Evolutionary conservation across 495 filamentous ascomycete genomes (phyloP).

Genomic region (Penicillium angulare): DNA sequence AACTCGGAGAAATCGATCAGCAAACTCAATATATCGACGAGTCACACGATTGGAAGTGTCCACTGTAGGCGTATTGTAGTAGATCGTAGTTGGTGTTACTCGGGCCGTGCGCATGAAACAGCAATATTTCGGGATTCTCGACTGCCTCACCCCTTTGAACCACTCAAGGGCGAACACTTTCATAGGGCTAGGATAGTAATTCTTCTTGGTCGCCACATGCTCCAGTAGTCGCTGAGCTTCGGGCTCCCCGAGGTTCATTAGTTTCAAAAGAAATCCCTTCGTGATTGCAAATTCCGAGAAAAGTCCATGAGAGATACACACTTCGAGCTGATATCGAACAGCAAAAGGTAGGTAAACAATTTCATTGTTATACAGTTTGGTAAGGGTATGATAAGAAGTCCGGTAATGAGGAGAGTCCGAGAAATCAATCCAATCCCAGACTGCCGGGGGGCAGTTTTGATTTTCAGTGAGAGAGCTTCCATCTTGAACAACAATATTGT

Average conservation of each 20-base stretch:
- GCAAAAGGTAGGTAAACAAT: constrained; percentile 60
- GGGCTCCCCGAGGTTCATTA: constrained; percentile 49
- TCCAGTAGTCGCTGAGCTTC: constrained; percentile 59
- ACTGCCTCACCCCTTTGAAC: constrained; percentile 41
- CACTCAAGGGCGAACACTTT: constrained; percentile 60
- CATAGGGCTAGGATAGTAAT: constrained; percentile 68
- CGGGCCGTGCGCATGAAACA: constrained; percentile 70
- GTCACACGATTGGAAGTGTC: constrained; percentile 89
- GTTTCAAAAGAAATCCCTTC: constrained; percentile 58
- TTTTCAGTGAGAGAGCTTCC: constrained; percentile 21
- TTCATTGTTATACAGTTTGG: constrained; percentile 30
- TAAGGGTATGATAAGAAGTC: constrained; percentile 34
- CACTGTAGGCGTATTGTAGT: constrained; percentile 70
- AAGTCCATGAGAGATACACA: constrained; percentile 77
- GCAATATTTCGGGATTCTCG: constrained; percentile 67
- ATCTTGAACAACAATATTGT: constrained; percentile 60
- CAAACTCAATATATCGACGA: constrained; percentile 61
- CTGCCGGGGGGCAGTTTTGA: constrained; percentile 20
- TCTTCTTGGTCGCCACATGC: constrained; percentile 56
- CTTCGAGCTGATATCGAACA: constrained; percentile 88
- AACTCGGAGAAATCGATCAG: constrained; percentile 87
- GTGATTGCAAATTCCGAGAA: constrained; percentile 77
- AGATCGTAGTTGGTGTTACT: constrained; percentile 80
- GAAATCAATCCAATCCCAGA: constrained; percentile 60
- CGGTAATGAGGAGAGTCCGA: constrained; percentile 13